These are phyloP conservation scores for Ceratobasidium sp. DNA, from an alignment of 1,284 basidiomycete species.

Conservation along the genomic window DNA sequence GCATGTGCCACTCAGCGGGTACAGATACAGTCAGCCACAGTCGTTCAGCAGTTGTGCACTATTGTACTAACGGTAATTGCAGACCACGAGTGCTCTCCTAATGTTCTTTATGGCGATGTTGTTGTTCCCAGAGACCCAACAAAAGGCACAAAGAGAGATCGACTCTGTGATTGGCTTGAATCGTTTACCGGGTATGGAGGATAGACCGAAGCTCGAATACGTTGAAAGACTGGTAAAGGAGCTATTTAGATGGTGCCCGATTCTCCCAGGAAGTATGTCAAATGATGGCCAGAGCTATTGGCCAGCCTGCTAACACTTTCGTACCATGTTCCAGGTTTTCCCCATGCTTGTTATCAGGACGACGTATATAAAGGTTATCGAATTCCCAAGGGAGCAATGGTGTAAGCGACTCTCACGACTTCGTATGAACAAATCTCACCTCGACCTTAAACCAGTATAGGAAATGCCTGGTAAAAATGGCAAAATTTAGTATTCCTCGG, in stretches of 20 bases:
- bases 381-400: constrained; percentile 23
- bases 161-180: constrained; percentile 13
- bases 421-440: too few species aligned
- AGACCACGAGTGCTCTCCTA: constrained; percentile 18
- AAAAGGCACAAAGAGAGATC: constrained; percentile 35
- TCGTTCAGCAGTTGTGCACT: too few species aligned
- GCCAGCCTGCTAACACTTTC: too few species aligned
- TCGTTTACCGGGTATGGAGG: constrained; percentile 31
- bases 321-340: neutral
- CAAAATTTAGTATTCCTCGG: neutral
- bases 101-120: constrained; percentile 45
- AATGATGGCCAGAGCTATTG: too few species aligned
- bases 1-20: neutral
- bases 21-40: constrained; percentile 1
- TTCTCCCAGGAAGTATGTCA: constrained; percentile 19
- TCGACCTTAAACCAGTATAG: neutral
- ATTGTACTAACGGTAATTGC: neutral
- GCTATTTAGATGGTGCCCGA: constrained; percentile 41
- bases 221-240: constrained; percentile 42
- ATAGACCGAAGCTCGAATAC: constrained; percentile 38
- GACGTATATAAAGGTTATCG: constrained; percentile 24
- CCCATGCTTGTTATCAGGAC: constrained; percentile 18
- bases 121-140: constrained; percentile 35
- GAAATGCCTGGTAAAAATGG: constrained; percentile 19
- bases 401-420: neutral